Conservation (phyloP, 805 yeast species). For the Kuraishia hungarica region DNA sequence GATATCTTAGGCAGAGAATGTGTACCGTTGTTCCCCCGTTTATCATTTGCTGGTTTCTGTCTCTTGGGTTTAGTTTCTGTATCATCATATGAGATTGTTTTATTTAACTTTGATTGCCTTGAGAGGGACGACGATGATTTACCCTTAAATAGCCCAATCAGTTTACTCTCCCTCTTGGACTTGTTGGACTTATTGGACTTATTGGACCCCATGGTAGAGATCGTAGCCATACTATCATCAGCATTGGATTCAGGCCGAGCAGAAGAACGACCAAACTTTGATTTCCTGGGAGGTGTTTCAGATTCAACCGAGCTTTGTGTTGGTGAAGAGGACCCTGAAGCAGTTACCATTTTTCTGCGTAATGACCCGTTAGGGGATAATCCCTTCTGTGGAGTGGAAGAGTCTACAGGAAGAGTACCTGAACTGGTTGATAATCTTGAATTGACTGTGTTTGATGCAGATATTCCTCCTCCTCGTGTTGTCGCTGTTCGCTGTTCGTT, state of each 20-base stretch:
- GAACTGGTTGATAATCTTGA: not conserved
- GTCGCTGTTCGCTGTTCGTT: too few species aligned
- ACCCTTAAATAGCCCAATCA: not conserved
- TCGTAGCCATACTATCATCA: not conserved
- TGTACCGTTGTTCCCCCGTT: not conserved
- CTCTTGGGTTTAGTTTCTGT: constrained; percentile 5
- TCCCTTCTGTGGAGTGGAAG: not conserved
- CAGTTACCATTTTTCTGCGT: too few species aligned
- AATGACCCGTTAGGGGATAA: too few species aligned
- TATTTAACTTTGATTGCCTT: not conserved
- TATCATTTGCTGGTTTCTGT: not conserved
- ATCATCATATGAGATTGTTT: constrained; percentile 6
- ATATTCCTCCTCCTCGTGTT: too few species aligned
- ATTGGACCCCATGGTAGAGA: not conserved
- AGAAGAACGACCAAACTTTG: not conserved
- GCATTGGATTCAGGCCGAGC: not conserved
- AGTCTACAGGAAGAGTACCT: not conserved
- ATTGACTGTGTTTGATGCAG: not conserved
- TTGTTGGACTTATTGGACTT: too few species aligned
- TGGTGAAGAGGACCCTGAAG: not conserved
- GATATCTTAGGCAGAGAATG: not conserved
- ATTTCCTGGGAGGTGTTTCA: not conserved
- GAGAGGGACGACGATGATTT: not conserved
- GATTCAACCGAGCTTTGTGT: not conserved
- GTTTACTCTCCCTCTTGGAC: not conserved